These are phyloP conservation scores for Diospyros lotus DNA, from an alignment of 148 eudicot species.

Conservation along the genomic window DNA sequence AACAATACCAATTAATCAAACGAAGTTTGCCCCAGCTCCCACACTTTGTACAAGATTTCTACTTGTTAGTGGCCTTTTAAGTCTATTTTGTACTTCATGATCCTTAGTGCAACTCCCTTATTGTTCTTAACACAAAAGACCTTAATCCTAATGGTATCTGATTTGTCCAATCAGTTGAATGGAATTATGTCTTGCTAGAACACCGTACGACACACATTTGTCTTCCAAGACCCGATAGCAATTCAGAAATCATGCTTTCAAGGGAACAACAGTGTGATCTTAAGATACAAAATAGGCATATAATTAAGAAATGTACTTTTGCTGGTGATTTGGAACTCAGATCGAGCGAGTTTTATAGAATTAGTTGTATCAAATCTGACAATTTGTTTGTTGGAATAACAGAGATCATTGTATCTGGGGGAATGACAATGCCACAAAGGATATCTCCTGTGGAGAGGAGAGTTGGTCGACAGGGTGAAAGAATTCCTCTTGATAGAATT, in stretches of 20 bases:
- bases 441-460: conserved; percentile 61
- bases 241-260: too few species aligned
- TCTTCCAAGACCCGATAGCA: too few species aligned
- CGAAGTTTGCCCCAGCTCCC: neutral
- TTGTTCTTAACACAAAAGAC: neutral
- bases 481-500: conserved; percentile 53
- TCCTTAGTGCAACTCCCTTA: neutral
- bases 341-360: too few species aligned
- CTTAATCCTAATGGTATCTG: neutral
- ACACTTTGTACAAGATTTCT: neutral
- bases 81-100: neutral
- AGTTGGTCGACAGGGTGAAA: conserved; percentile 36
- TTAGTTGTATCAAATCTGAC: too few species aligned
- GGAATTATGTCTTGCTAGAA: neutral
- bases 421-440: conserved; percentile 88
- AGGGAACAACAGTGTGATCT: too few species aligned
- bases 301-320: too few species aligned
- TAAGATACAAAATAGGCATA: too few species aligned
- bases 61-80: neutral
- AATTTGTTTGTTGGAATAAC: conserved; percentile 3
- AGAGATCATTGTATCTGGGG: conserved; percentile 95
- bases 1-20: neutral
- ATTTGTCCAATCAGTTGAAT: neutral
- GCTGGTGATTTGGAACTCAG: too few species aligned
- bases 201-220: too few species aligned